phyloP scores from a whole-genome alignment of 768 basidiomycete species.

The Suillus variegatus region DNA sequence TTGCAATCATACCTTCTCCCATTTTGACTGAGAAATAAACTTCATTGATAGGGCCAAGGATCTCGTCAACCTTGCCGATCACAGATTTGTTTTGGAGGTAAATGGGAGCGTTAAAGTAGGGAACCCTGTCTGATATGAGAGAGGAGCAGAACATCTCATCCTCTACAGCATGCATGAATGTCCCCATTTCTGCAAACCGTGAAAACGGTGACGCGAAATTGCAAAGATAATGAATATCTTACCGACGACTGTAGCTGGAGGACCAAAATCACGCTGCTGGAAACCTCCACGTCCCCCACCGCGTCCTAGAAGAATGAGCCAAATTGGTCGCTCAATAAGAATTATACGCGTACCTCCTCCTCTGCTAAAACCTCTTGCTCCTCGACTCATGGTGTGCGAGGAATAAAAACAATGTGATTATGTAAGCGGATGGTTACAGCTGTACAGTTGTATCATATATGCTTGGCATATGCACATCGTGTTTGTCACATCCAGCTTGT shows the following conservation, averaged over 20 bases:
- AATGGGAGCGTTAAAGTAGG: constrained; percentile 98
- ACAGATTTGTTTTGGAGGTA: constrained; percentile 95
- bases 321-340: not conserved
- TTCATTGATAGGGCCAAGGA: constrained; percentile 98
- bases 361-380: constrained; percentile 56
- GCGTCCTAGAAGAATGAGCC: constrained; percentile 39
- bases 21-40: constrained; percentile 98
- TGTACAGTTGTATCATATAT: not conserved
- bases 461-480: not conserved
- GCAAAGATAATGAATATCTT: constrained; percentile 16
- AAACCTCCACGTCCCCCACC: constrained; percentile 73
- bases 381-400: constrained; percentile 47
- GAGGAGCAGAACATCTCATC: constrained; percentile 97
- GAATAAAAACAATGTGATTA: constrained; percentile 18
- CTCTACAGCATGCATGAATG: constrained; percentile 94
- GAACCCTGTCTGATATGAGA: constrained; percentile 84
- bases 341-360: constrained; percentile 44
- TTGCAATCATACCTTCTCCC: constrained; percentile 93
- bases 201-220: constrained; percentile 13
- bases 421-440: constrained; percentile 16
- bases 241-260: constrained; percentile 82
- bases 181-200: constrained; percentile 74
- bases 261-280: constrained; percentile 71
- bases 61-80: constrained; percentile 98
- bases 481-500: not conserved